phyloP scores from a whole-genome alignment of 305 asterid genomes.

The Salvia sclarea region DNA sequence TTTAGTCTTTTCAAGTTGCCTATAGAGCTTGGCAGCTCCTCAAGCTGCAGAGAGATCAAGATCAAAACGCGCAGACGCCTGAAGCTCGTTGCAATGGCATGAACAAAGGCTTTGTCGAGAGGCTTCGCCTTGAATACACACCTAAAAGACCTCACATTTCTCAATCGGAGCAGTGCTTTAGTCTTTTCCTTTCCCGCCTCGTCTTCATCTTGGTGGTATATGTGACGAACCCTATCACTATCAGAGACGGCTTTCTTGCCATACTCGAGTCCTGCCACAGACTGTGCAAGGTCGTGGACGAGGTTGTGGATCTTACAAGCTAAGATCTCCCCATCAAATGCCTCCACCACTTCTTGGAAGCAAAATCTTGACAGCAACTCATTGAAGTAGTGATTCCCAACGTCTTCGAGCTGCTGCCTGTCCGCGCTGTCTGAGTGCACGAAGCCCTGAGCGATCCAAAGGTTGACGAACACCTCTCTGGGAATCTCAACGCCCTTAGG shows the following conservation, averaged over 20 bases:
- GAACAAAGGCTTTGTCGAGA: slow-evolving; percentile 31
- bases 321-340: slow-evolving; percentile 54
- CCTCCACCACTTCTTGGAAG: slow-evolving; percentile 50
- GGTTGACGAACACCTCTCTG: slow-evolving; percentile 49
- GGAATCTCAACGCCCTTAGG: slow-evolving; percentile 52
- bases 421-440: slow-evolving; percentile 28
- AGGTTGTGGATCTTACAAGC: slow-evolving; percentile 54
- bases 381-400: slow-evolving; percentile 48
- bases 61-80: slow-evolving; percentile 38
- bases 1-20: slow-evolving; percentile 41
- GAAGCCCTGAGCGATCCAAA: slow-evolving; percentile 58
- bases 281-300: slow-evolving; percentile 57
- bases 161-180: slow-evolving; percentile 30
- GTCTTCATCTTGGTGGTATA: slow-evolving; percentile 41
- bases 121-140: slow-evolving; percentile 36
- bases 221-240: slow-evolving; percentile 41
- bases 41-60: slow-evolving; percentile 42
- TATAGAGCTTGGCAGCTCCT: slow-evolving; percentile 48
- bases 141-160: slow-evolving; percentile 44
- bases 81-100: slow-evolving; percentile 32
- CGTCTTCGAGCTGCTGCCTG: slow-evolving; percentile 34
- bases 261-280: slow-evolving; percentile 45
- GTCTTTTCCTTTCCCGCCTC: slow-evolving; percentile 32
- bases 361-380: slow-evolving; percentile 52
- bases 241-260: slow-evolving; percentile 26